Base-by-base conservation (phyloP, 179 eudicot genomes). In the Spinacia oleracea region DNA sequence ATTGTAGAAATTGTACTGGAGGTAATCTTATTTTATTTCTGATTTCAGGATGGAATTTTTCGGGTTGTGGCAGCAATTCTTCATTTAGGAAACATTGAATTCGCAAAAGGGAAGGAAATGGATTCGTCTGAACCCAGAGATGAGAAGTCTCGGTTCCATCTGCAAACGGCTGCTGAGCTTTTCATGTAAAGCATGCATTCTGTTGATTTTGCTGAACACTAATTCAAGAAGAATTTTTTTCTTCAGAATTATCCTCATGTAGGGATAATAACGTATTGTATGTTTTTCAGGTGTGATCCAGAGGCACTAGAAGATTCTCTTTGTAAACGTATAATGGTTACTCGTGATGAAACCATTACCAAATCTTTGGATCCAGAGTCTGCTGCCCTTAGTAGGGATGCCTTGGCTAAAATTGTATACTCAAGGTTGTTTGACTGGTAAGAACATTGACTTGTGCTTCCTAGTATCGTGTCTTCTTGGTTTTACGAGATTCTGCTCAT, bases 381-480 rank as follows among this genome's bases (percentile, higher is more conserved):
- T 81, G 98, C 98, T 81, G 80, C 89, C 64, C 81, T 83, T 43
- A 95, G 98, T 81, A 89, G 98, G 87, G 98, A 95, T 91, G 97
- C 97, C 64, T 85, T 95, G 84, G 98, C 97, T 58, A 95, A 95
- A 90, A 87, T 91, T 86, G 97, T 95, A n/a, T 95, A 95, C 88
- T 89, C 97, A 72, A 88, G 98, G 75, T 79, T 95, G 84, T 95
- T 95, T 86, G 97, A 95, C 86, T 95, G 98, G 98, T 95, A 87
- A 85, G 86, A 74, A 51, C 64, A 79, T 56, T 35, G 11, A 55
- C 42, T 48, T 72, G 53, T 75, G 48, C 73, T 73, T 83, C 32
- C 70, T 65, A 3, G 29, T 64, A n/a, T 48, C 66, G 59, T 63
- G 23, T 55, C 42, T 27, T 72, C 46, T 25, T 56, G 21, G 29